Evolutionary conservation across 1,284 basidiomycete species (phyloP), one percentile per base, ranked within the genome.

Genomic region (Taiwanofungus camphoratus): DNA sequence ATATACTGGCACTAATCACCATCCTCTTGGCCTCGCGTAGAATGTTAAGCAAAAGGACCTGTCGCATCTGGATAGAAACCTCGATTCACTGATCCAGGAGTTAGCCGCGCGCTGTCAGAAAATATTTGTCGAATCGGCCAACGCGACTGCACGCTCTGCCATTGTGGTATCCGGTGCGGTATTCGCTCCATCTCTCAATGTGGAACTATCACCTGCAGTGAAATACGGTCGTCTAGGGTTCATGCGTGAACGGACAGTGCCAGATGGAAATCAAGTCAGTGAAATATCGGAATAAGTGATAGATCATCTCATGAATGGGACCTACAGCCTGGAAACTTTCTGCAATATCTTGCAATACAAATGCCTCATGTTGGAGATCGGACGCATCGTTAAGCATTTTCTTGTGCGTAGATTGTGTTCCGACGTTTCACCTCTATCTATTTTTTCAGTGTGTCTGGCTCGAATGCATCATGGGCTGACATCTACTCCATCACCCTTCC

Each of bases 31-130:
- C 53, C 37, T 52, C 48, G 46, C 54, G 51, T 54, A 84, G 81
- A 69, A 67, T 49, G 64, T 70, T 41, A 60, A 60, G 42, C 67
- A 65, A 43, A 69, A 64, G 44, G 73, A 82, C 57, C 60, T 79
- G 43, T 71, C 69, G 46, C 67, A 73, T 59, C 57, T 84, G 48
- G 78, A 84, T 64, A 76, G 76, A 59, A 90, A 89, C 65, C 65
- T 90, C 52, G 74, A 82, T 52, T 73, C 70, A 21, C 67, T 89
- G 50, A 63, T 80, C 41, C 71, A 77, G 49, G 77, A 82, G 54
- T 63, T 88, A 50, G 79, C 77, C 39, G 61, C 57, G 51, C 68
- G 70, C 50, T 87, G 83, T 62, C 73, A 77, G 48, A 61, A 61
- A 54, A 63, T 87, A 43, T 88, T 88, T 65, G 64, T 63, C 50